phyloP scores from a whole-genome alignment of 2,329 filamentous ascomycete genomes.

The Ploettnerulaceae sp. region DNA sequence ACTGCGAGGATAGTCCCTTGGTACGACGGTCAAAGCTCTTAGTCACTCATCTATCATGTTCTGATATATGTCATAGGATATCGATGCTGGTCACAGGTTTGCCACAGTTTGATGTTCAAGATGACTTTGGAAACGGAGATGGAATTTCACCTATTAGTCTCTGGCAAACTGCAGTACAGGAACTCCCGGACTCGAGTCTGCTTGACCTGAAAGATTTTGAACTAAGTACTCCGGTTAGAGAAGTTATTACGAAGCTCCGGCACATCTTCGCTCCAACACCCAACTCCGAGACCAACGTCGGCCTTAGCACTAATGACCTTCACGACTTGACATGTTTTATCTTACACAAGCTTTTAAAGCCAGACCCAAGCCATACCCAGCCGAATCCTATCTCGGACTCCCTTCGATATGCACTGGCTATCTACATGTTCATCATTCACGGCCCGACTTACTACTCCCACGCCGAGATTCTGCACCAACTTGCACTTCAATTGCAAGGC shows the following conservation, averaged over 20 bases:
- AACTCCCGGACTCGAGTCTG: background rate
- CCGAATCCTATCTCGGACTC: slow-evolving; percentile 37
- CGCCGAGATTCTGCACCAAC: slow-evolving; percentile 36
- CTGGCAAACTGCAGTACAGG: slow-evolving; percentile 38
- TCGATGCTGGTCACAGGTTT: slow-evolving; percentile 48
- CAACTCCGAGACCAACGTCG: slow-evolving; percentile 21
- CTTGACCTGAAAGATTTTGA: slow-evolving; percentile 9
- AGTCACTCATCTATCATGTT: no score
- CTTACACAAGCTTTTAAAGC: slow-evolving; percentile 44
- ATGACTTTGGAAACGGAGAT: slow-evolving; percentile 43
- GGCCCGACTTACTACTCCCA: slow-evolving; percentile 54
- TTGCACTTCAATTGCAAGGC: slow-evolving; percentile 34
- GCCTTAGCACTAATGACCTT: slow-evolving; percentile 40
- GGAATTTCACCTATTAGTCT: slow-evolving; percentile 46
- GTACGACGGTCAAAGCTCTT: slow-evolving; percentile 17
- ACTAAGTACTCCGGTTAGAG: slow-evolving; percentile 14
- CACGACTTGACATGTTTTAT: slow-evolving; percentile 53
- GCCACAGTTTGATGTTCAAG: slow-evolving; percentile 50
- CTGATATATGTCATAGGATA: slow-evolving; percentile 45
- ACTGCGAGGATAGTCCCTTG: slow-evolving; percentile 27
- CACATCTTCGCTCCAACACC: slow-evolving; percentile 36
- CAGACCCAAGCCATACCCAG: slow-evolving; percentile 9
- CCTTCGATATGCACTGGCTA: slow-evolving; percentile 42
- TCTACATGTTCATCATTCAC: slow-evolving; percentile 51
- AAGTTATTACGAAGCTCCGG: slow-evolving; percentile 19